Evolutionary conservation across 2,329 filamentous ascomycete species (phyloP).

Genomic region (Xylaria digitata): DNA sequence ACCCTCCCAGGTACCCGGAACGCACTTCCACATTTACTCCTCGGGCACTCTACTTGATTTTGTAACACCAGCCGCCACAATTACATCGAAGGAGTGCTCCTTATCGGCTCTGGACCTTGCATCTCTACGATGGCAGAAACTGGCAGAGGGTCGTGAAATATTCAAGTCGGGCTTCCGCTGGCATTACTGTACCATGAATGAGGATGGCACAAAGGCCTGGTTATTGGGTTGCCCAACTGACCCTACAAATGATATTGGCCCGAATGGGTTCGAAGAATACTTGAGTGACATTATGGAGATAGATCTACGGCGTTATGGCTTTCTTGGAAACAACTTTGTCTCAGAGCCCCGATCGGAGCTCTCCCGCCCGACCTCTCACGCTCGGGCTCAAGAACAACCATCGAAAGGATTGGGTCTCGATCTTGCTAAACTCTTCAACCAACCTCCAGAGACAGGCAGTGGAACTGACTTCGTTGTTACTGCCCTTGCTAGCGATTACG

Average conservation of each 20-base stretch:
- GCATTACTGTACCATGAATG: slow-evolving; percentile 98
- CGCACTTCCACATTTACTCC: slow-evolving; percentile 95
- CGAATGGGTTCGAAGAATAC: slow-evolving; percentile 85
- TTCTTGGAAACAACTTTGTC: slow-evolving; percentile 81
- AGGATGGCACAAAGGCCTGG: slow-evolving; percentile 96
- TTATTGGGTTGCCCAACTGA: slow-evolving; percentile 92
- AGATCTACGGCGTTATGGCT: slow-evolving; percentile 89
- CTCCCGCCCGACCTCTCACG: slow-evolving; percentile 60
- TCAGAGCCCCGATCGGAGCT: slow-evolving; percentile 64
- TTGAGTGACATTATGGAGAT: slow-evolving; percentile 94
- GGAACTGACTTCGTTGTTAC: slow-evolving; percentile 93
- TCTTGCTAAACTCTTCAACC: slow-evolving; percentile 86
- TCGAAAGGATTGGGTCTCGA: slow-evolving; percentile 83
- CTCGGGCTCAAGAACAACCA: slow-evolving; percentile 62
- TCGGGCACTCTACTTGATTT: slow-evolving; percentile 94
- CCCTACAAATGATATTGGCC: slow-evolving; percentile 71
- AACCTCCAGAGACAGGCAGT: slow-evolving; percentile 83
- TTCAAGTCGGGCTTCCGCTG: slow-evolving; percentile 93
- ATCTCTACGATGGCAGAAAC: slow-evolving; percentile 90
- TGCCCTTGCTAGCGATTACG: slow-evolving; percentile 81
- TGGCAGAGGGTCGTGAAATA: slow-evolving; percentile 93
- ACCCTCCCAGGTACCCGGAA: slow-evolving; percentile 88
- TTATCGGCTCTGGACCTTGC: slow-evolving; percentile 89
- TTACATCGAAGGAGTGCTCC: slow-evolving; percentile 87
- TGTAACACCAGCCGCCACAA: slow-evolving; percentile 89